Percentiles rank a stretch among this genome's conserved stretches.
Evolutionary conservation across 805 yeast genomes (phyloP).

Genomic region (Ogataea pini): DNA sequence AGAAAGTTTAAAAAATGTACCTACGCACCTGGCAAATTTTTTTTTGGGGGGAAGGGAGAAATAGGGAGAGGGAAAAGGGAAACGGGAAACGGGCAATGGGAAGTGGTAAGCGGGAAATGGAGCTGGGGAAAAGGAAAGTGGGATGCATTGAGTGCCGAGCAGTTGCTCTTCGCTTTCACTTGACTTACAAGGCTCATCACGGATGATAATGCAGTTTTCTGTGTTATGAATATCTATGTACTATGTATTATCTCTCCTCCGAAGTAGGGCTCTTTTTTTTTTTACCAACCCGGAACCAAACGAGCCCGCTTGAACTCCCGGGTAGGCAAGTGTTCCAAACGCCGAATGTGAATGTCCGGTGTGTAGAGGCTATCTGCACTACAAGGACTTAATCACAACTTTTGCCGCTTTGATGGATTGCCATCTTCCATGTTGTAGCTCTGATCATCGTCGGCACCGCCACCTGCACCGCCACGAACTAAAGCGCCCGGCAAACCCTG

Average conservation of each 20-base stretch:
- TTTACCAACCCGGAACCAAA: background rate
- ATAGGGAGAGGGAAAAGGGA: background rate
- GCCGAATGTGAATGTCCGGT: no score
- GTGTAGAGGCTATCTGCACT: no score
- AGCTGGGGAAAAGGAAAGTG: no score
- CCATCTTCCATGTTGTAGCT: background rate
- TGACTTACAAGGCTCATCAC: no score
- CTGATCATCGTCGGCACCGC: conserved; percentile 5
- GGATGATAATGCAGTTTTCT: background rate
- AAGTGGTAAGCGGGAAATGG: no score
- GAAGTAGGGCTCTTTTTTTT: background rate
- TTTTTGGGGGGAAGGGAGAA: background rate
- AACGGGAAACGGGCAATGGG: no score
- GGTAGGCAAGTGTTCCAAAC: background rate
- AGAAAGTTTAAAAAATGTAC: background rate
- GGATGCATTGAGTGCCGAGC: no score
- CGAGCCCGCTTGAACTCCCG: no score
- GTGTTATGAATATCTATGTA: background rate
- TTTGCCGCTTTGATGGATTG: background rate
- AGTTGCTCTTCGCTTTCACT: no score
- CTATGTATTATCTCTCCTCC: background rate
- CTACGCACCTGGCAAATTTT: no score
- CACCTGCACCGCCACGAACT: conserved; percentile 9
- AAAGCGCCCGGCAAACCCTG: conserved; percentile 5
- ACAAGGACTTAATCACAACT: no score